These are phyloP conservation scores for Cryphonectria radicalis DNA, from an alignment of 2,329 filamentous ascomycete genomes.

Conservation along the genomic window DNA sequence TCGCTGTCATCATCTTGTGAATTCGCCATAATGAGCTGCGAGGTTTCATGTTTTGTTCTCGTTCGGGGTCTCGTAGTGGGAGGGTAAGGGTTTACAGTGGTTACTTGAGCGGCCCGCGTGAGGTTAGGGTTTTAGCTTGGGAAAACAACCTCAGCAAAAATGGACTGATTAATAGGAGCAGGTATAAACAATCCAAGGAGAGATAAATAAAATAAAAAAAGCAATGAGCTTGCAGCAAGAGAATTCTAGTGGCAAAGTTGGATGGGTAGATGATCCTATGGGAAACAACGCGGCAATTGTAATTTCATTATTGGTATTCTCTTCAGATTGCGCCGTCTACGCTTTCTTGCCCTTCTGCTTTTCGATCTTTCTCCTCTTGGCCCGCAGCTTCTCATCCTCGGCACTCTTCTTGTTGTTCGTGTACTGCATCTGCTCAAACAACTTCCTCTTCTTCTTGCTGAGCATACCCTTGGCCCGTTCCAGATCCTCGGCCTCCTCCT, in stretches of 20 bases:
- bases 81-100: not conserved
- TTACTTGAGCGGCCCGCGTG: not conserved
- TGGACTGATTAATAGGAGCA: not conserved
- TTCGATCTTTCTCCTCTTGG: conserved; percentile 91
- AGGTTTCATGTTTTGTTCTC: conserved; percentile 9
- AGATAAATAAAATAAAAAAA: not conserved
- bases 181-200: not conserved
- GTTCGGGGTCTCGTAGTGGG: not conserved
- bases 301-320: conserved; percentile 30
- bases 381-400: conserved; percentile 83
- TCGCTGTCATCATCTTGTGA: conserved; percentile 32
- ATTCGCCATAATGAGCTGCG: conserved; percentile 24
- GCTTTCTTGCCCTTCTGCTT: conserved; percentile 55
- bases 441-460: conserved; percentile 95
- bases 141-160: not conserved
- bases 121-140: conserved; percentile 8
- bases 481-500: conserved; percentile 81
- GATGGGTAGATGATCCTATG: not conserved
- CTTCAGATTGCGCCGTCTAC: conserved; percentile 36
- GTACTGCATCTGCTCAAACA: conserved; percentile 97
- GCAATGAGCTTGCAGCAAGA: not conserved
- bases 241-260: not conserved
- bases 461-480: conserved; percentile 98
- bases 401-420: conserved; percentile 91
- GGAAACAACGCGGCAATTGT: not conserved